These are phyloP conservation scores for Ehretia macrophylla DNA, from an alignment of 257 asterid species.

Conservation along the genomic window DNA sequence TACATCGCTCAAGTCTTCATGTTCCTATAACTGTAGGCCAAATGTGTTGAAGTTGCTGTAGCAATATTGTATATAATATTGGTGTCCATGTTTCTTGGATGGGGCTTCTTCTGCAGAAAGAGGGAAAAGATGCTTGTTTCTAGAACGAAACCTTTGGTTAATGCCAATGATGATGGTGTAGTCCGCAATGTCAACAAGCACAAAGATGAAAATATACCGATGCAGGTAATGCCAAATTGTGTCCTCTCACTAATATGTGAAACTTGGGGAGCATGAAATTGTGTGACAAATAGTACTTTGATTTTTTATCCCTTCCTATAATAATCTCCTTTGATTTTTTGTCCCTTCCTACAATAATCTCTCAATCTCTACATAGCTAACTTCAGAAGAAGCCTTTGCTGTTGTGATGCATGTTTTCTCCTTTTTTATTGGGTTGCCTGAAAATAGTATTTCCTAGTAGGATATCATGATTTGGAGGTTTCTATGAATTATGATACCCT, in stretches of 20 bases:
- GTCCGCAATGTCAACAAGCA: slow-evolving; percentile 68
- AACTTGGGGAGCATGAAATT: no score
- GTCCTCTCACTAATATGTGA: not conserved
- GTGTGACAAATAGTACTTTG: no score
- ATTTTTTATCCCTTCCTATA: no score
- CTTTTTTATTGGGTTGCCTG: not conserved
- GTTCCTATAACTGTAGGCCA: slow-evolving; percentile 62
- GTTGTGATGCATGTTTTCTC: no score
- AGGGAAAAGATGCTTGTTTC: slow-evolving; percentile 45
- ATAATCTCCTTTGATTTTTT: not conserved
- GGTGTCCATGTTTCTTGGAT: slow-evolving; percentile 77
- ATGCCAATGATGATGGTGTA: slow-evolving; percentile 61
- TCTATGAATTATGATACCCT: not conserved
- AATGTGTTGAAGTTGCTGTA: slow-evolving; percentile 82
- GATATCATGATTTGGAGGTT: not conserved
- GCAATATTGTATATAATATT: slow-evolving; percentile 62
- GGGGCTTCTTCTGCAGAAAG: slow-evolving; percentile 79
- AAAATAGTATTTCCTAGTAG: no score
- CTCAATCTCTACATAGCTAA: no score
- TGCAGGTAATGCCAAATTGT: slow-evolving; percentile 62
- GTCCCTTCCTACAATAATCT: no score
- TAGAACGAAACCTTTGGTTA: slow-evolving; percentile 66
- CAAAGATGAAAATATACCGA: slow-evolving; percentile 83
- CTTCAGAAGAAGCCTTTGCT: no score
- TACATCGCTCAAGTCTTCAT: not conserved